These are phyloP conservation scores for Pseudomonodictys pantanalensis DNA, from an alignment of 495 filamentous ascomycete genomes.

Conservation along the genomic window DNA sequence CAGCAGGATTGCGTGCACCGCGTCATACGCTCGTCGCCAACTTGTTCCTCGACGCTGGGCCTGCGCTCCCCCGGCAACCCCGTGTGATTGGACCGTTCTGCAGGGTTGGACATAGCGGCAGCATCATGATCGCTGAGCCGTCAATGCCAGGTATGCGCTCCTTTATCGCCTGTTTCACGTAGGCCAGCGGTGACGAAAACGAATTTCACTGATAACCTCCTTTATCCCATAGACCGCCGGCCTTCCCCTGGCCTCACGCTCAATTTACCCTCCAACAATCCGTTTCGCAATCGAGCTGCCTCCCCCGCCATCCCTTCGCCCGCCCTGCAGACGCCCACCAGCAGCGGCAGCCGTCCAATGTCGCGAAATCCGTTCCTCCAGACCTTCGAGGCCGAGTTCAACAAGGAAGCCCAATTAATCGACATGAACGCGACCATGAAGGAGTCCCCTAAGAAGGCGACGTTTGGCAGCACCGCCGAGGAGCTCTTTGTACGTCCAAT, in stretches of 20 bases:
- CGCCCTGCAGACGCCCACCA: slow-evolving; percentile 44
- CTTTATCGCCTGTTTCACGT: slow-evolving; percentile 34
- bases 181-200: slow-evolving; percentile 27
- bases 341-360: slow-evolving; percentile 59
- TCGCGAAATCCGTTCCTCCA: slow-evolving; percentile 94
- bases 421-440: slow-evolving; percentile 52
- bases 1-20: slow-evolving; percentile 16
- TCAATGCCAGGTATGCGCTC: slow-evolving; percentile 34
- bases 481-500: slow-evolving; percentile 81
- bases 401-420: slow-evolving; percentile 36
- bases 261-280: slow-evolving; percentile 77
- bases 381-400: slow-evolving; percentile 52
- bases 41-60: slow-evolving; percentile 13
- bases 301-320: slow-evolving; percentile 55
- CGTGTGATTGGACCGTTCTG: slow-evolving; percentile 24
- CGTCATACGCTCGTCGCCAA: slow-evolving; percentile 15
- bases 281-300: slow-evolving; percentile 83
- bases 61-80: slow-evolving; percentile 5
- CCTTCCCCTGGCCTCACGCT: slow-evolving; percentile 35
- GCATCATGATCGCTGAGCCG: slow-evolving; percentile 33
- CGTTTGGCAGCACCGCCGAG: slow-evolving; percentile 62
- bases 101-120: slow-evolving; percentile 20
- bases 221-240: slow-evolving; percentile 32
- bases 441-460: slow-evolving; percentile 48
- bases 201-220: slow-evolving; percentile 18